phyloP scores from a whole-genome alignment of 352 stramenopile species.

The Pythium utonaiense region DNA sequence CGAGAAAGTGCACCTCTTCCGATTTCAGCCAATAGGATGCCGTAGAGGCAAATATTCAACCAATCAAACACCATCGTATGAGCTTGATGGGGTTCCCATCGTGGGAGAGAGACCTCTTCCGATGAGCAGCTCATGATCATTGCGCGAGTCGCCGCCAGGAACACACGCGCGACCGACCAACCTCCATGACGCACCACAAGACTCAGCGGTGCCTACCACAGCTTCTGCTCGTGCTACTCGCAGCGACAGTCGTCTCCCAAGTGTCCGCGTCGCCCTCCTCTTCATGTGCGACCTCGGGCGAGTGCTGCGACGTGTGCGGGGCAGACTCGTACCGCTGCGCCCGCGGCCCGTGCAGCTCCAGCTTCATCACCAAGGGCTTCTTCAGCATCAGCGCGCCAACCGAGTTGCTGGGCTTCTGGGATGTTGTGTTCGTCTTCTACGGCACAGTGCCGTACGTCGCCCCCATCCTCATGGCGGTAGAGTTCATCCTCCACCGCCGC shows the following conservation, averaged over 20 bases:
- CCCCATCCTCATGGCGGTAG: conserved; percentile 33
- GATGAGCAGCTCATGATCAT: no score
- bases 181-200: background rate
- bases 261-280: background rate
- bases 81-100: no score
- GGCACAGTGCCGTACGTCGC: conserved; percentile 57
- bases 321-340: conserved; percentile 42
- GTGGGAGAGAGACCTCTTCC: no score
- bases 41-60: no score
- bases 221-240: background rate
- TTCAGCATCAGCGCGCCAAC: conserved; percentile 51
- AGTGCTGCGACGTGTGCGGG: conserved; percentile 50
- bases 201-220: no score
- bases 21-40: no score
- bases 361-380: conserved; percentile 34
- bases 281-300: background rate
- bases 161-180: no score
- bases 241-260: background rate
- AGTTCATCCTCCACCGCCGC: conserved; percentile 36
- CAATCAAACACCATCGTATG: no score
- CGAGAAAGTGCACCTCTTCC: no score
- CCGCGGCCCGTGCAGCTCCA: conserved; percentile 49
- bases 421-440: conserved; percentile 49
- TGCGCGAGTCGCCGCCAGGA: no score
- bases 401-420: conserved; percentile 38